Conservation (phyloP, 768 basidiomycete genomes). For the Lactarius evosmus region DNA sequence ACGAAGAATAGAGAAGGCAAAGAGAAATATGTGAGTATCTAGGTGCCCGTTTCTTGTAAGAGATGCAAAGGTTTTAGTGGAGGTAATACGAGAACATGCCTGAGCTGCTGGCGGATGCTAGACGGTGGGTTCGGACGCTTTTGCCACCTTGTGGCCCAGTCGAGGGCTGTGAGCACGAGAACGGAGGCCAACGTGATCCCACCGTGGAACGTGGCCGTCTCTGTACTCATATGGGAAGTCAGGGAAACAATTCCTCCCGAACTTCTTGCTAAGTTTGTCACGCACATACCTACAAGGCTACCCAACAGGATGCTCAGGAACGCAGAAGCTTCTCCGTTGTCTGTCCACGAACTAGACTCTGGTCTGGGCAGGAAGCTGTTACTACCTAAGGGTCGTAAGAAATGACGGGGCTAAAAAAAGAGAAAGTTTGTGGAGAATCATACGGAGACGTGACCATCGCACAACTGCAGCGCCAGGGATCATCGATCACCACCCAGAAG, state of each 20-base stretch:
- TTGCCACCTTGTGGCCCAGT: slow-evolving; percentile 36
- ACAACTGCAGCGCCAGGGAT: slow-evolving; percentile 51
- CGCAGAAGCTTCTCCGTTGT: slow-evolving; percentile 50
- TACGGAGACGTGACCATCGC: slow-evolving; percentile 71
- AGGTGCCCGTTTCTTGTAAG: neutral
- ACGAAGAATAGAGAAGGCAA: slow-evolving; percentile 77
- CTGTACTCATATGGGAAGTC: slow-evolving; percentile 37
- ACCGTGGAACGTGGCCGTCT: slow-evolving; percentile 71
- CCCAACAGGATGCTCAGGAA: slow-evolving; percentile 63
- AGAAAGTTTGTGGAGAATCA: slow-evolving; percentile 19
- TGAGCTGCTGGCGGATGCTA: slow-evolving; percentile 24
- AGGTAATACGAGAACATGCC: slow-evolving; percentile 3
- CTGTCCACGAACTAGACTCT: slow-evolving; percentile 35
- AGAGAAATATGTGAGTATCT: slow-evolving; percentile 75
- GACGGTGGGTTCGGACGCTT: slow-evolving; percentile 17
- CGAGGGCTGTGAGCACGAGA: slow-evolving; percentile 45
- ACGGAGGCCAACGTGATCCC: slow-evolving; percentile 61
- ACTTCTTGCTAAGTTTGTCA: slow-evolving; percentile 4
- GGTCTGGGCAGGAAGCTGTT: neutral
- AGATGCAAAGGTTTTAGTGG: neutral
- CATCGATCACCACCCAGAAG: slow-evolving; percentile 8
- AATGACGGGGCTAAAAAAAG: neutral
- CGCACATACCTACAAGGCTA: slow-evolving; percentile 54
- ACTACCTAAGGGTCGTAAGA: slow-evolving; percentile 6
- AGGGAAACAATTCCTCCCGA: neutral